Percentiles rank a stretch among this genome's conserved stretches.
These are phyloP conservation scores for Xylaria castorea DNA, from an alignment of 495 filamentous ascomycete species.

Conservation along the genomic window DNA sequence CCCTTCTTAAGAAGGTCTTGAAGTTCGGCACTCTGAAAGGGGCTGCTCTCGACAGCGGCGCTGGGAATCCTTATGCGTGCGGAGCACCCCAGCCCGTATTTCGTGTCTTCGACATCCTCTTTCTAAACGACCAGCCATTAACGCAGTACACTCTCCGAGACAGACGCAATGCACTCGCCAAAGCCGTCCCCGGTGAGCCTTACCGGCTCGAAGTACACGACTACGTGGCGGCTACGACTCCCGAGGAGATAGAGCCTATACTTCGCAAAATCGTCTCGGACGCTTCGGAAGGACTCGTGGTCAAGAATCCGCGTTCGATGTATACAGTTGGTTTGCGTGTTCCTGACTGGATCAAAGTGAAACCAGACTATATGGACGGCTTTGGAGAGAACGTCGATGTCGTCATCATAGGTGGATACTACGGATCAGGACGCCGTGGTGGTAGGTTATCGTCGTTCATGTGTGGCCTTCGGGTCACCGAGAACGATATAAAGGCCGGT, in stretches of 20 bases:
- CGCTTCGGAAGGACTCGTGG: conserved; percentile 86
- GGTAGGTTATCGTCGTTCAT: conserved; percentile 84
- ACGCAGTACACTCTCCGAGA: conserved; percentile 85
- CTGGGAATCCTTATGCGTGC: conserved; percentile 73
- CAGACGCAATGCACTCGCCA: conserved; percentile 75
- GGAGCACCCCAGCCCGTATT: conserved; percentile 81
- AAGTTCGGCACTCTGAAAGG: conserved; percentile 94
- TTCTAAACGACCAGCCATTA: conserved; percentile 80
- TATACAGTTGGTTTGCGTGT: conserved; percentile 92
- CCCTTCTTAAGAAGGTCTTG: conserved; percentile 81
- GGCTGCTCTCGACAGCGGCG: conserved; percentile 75
- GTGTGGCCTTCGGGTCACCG: conserved; percentile 80
- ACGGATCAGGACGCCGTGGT: conserved; percentile 83
- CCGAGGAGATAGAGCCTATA: conserved; percentile 75
- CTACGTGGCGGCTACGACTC: conserved; percentile 68
- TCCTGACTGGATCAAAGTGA: conserved; percentile 98
- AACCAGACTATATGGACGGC: conserved; percentile 98
- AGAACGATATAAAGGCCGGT: conserved; percentile 63
- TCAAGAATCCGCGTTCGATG: conserved; percentile 89
- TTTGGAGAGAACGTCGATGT: conserved; percentile 94
- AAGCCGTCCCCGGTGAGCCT: conserved; percentile 67
- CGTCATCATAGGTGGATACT: conserved; percentile 91
- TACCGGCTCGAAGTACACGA: conserved; percentile 85
- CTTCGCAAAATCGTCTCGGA: conserved; percentile 86
- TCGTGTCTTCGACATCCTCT: conserved; percentile 86